Evolutionary conservation across 257 asterid genomes (phyloP), one percentile per base, ranked within the genome.

Genomic region (Pogostemon cablin): DNA sequence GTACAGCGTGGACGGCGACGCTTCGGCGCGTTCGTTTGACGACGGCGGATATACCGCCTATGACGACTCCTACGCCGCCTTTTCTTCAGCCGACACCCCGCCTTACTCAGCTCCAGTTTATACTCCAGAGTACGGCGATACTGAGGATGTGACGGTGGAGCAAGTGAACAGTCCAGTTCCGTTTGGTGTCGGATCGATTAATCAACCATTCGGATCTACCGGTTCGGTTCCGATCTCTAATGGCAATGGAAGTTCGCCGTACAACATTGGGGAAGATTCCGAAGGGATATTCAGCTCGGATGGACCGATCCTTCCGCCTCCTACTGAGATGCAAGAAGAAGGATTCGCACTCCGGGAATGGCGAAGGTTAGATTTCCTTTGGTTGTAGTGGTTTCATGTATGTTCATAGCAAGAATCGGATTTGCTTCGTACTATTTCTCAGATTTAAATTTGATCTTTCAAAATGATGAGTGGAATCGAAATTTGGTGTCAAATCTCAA

Each of bases 291-390:
- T 90, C 80, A 85, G 88, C 78, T 87, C 96, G 34, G 97, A 86
- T 62, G 97, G 97, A 5, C 88, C 97, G 59, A 71, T 88, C 47
- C 97, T 92, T 47, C 97, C 91, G 50, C 96, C 97, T 71, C 96
- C 96, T 25, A 72, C 48, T 76, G 92, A 88, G 74, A 86, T 90
- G 95, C 95, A 78, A 11, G 98, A 92, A 53, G 92, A 92, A 83
- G 95, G 96, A 59, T 82, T 73, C 67, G 96, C 87, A 62, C 91
- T 92, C 79, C 92, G 92, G 10, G 96, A 92, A 75, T 92, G 98
- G 98, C 86, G 96, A 68, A 84, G 96, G 96, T 89, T 38, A 77
- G 90, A 9, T 82, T 72, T 47, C 65, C 48, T 40, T 39, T 63
- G 15, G 41, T 52, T 67, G 48, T 43, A 15, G 38, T 49, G 50